Evolutionary conservation across 345 rosid genomes (phyloP), one percentile per base, ranked within the genome.

Genomic region (Orychophragmus violaceus): DNA sequence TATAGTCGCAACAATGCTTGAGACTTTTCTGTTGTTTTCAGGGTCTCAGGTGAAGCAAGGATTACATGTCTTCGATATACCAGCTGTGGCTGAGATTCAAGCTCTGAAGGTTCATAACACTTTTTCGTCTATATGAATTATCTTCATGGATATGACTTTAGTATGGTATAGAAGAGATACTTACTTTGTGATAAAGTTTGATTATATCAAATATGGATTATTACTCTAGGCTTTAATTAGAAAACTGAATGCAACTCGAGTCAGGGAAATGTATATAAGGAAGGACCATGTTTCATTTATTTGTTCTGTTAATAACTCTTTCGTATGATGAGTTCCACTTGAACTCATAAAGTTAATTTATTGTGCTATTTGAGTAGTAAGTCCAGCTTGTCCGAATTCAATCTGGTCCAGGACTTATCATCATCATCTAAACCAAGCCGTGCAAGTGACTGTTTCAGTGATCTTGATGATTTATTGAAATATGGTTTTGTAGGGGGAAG

Each of bases 41-140:
- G 89, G 77, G n/a, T 82, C 88, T 57, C 83, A 85, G 32, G 71
- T 44, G 30, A 84, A 74, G 81, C 88, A 83, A 69, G 98, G 98
- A 42, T 85, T 78, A 59, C 73, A 87, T 62, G 68, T 85, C 32
- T 81, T 87, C 54, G 86, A 80, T 77, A 81, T 87, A 72, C 85
- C 90, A 28, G 68, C 83, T 27, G 76, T 80, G 56, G 82, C 82
- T 73, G 78, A 70, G 72, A 79, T 91, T 74, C 83, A 82, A 72
- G 70, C 71, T 72, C 83, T 91, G 16, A 91, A 91, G 96, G 95
- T 89, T 76, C 53, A 42, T 49, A 56, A 46, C 25, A n/a, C n/a
- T n/a, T n/a, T n/a, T n/a, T 16, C 27, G 49, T 10, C 46, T 46
- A 46, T 42, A 54, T 28, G 16, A 27, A 9, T 52, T 39, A 25